These are phyloP conservation scores for Cystobasidium pallidum DNA, from an alignment of 1,284 basidiomycete species.

Conservation along the genomic window DNA sequence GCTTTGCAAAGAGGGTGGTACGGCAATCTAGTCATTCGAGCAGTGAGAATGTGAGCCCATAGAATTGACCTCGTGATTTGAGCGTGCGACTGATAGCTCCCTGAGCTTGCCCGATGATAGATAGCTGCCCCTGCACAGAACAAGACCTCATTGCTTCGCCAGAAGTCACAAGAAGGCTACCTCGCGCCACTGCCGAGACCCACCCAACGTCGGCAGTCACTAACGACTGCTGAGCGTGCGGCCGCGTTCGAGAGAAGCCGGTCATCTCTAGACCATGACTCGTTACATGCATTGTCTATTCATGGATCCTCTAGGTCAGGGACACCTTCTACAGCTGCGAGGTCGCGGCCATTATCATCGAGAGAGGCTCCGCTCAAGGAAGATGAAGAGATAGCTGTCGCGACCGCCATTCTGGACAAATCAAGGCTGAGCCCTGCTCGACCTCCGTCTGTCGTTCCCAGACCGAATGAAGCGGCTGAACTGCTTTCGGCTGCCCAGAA, in stretches of 20 bases:
- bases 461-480: slow-evolving; percentile 47
- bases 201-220: background rate
- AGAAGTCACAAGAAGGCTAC: background rate
- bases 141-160: slow-evolving; percentile 68
- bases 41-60: background rate
- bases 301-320: background rate
- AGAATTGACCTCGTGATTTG: too few relatives aligned
- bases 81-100: background rate
- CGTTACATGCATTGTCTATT: background rate
- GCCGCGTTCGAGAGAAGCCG: slow-evolving; percentile 15
- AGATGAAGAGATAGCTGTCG: background rate
- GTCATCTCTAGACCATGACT: background rate
- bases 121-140: slow-evolving; percentile 62
- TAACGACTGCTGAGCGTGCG: slow-evolving; percentile 10
- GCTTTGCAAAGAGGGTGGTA: slow-evolving; percentile 18
- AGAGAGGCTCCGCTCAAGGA: background rate
- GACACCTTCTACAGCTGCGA: background rate
- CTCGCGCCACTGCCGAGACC: slow-evolving; percentile 7
- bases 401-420: background rate
- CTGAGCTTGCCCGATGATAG: slow-evolving; percentile 17
- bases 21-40: slow-evolving; percentile 1
- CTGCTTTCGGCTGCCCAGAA: slow-evolving; percentile 36
- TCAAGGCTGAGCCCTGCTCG: background rate
- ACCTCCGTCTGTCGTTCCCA: slow-evolving; percentile 37
- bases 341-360: background rate